Conservation (phyloP, 2,329 filamentous ascomycete genomes). For the Sarocladium brachiariae region DNA sequence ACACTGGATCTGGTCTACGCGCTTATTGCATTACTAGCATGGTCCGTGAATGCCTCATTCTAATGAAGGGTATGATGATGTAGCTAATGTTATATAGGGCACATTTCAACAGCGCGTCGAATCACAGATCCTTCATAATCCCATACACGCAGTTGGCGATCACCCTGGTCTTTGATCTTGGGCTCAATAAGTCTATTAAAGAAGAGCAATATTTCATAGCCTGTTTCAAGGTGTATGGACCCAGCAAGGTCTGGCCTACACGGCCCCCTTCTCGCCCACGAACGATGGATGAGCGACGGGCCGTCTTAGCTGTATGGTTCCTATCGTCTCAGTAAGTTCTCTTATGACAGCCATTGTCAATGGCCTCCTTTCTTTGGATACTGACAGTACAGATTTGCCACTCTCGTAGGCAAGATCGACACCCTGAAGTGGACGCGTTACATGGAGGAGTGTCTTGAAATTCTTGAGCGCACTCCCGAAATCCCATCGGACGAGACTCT, state of each 20-base stretch:
- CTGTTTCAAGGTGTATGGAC: conserved; percentile 29
- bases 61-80: no score
- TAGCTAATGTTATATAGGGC: conserved; percentile 21
- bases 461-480: conserved; percentile 38
- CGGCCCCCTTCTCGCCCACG: conserved; percentile 24
- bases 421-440: conserved; percentile 49
- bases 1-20: conserved; percentile 46
- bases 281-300: conserved; percentile 43
- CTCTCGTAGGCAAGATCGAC: conserved; percentile 40
- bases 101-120: conserved; percentile 19
- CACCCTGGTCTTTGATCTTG: conserved; percentile 38
- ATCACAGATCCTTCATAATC: conserved; percentile 36
- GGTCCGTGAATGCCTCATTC: conserved; percentile 37
- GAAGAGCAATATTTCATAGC: conserved; percentile 29
- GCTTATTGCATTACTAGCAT: conserved; percentile 37
- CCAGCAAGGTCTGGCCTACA: conserved; percentile 11
- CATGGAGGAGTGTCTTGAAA: conserved; percentile 49
- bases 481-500: conserved; percentile 43
- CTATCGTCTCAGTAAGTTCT: conserved; percentile 26
- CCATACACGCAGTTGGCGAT: conserved; percentile 35
- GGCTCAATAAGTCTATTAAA: conserved; percentile 31
- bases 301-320: conserved; percentile 40
- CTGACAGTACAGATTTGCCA: conserved; percentile 22
- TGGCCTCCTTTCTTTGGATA: background rate
- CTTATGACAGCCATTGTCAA: background rate